Evolutionary conservation across 75 land plant species (phyloP).

Genomic region (Selaginella moellendorffii): DNA sequence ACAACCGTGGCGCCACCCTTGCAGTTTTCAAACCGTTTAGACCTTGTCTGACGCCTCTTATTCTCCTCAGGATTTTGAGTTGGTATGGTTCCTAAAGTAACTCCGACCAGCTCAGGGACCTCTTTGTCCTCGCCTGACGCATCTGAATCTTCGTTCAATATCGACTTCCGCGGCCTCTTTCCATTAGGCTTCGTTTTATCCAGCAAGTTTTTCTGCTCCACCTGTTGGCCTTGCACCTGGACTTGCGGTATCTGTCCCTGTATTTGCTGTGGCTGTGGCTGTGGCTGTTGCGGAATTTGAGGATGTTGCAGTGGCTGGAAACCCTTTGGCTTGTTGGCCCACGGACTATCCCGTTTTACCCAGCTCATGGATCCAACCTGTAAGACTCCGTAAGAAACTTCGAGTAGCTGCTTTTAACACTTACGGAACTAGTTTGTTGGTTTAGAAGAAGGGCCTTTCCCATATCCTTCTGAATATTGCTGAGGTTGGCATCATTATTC

Average conservation of each 20-base stretch:
- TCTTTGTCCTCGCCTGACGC: conserved; percentile 57
- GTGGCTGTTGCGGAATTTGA: background rate
- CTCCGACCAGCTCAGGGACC: conserved; percentile 26
- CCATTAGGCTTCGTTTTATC: background rate
- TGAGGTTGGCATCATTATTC: background rate
- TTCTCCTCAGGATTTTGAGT: conserved; percentile 80
- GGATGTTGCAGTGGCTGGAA: background rate
- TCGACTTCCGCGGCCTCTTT: background rate
- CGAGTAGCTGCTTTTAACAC: too few relatives aligned
- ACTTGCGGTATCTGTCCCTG: too few relatives aligned
- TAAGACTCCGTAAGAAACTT: background rate
- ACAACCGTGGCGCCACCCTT: conserved; percentile 17
- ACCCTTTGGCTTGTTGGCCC: background rate
- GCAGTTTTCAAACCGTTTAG: conserved; percentile 68
- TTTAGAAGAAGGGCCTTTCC: background rate
- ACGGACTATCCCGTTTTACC: background rate
- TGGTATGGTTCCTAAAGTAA: conserved; percentile 41
- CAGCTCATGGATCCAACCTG: background rate
- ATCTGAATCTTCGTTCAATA: background rate
- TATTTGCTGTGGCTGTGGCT: background rate
- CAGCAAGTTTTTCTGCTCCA: background rate
- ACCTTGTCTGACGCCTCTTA: conserved; percentile 57
- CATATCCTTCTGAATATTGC: background rate
- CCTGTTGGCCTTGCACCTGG: background rate
- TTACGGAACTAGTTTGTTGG: background rate